A percentile compares a stretch with the other conserved stretches of the same genome.
These are phyloP conservation scores for Trametes gibbosa DNA, from an alignment of 768 basidiomycete species.

Conservation along the genomic window DNA sequence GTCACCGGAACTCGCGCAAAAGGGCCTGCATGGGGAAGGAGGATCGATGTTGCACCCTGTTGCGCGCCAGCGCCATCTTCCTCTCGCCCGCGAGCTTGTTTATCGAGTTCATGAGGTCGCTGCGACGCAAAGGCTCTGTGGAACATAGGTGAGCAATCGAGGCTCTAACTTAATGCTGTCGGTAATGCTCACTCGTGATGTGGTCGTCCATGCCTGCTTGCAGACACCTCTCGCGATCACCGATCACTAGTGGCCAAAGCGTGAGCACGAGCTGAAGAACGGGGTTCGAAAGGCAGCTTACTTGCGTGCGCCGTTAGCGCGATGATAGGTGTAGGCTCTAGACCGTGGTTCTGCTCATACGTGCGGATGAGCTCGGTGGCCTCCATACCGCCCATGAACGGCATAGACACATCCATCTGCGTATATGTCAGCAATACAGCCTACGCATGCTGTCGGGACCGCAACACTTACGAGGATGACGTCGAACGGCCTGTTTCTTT, in stretches of 20 bases:
- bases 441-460: too few species aligned
- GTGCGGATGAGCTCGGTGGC: conserved; percentile 89
- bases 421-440: neutral
- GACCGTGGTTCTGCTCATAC: conserved; percentile 71
- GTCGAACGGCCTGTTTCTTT: conserved; percentile 76
- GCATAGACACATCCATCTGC: conserved; percentile 98
- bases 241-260: conserved; percentile 63
- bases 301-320: conserved; percentile 97
- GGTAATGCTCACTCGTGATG: conserved; percentile 64
- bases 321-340: conserved; percentile 84
- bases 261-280: conserved; percentile 10
- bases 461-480: conserved; percentile 75
- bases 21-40: conserved; percentile 19
- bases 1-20: conserved; percentile 23
- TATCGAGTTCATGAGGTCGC: conserved; percentile 78
- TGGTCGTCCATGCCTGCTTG: conserved; percentile 84
- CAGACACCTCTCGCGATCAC: conserved; percentile 73
- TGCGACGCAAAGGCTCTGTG: conserved; percentile 74
- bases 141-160: conserved; percentile 11
- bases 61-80: conserved; percentile 21
- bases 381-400: conserved; percentile 98
- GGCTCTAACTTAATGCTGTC: neutral
- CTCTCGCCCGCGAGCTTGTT: conserved; percentile 75
- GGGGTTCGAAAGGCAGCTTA: conserved; percentile 41
- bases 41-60: conserved; percentile 20